These are phyloP conservation scores for Nannochloris sp. DNA, from an alignment of 139 green algal species.

Conservation along the genomic window DNA sequence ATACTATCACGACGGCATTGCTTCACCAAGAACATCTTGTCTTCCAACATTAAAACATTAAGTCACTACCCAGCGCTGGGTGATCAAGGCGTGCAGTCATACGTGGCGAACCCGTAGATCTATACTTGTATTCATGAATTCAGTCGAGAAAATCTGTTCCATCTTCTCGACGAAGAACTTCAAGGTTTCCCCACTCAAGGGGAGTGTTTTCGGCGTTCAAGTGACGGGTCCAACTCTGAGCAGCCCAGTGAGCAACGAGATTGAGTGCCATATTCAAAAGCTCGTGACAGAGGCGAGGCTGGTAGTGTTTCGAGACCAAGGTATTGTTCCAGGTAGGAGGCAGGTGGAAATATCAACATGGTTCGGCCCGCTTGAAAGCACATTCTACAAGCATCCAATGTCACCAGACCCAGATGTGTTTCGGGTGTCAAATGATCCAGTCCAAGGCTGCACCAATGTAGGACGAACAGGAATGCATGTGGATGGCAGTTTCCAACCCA, in stretches of 20 bases:
- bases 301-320: slow-evolving; percentile 39
- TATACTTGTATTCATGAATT: too few species aligned
- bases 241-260: background rate
- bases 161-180: too few species aligned
- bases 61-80: too few species aligned
- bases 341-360: slow-evolving; percentile 39
- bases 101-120: too few species aligned
- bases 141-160: too few species aligned
- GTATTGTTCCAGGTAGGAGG: slow-evolving; percentile 22
- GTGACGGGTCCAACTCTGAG: too few species aligned
- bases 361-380: slow-evolving; percentile 37
- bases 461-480: slow-evolving; percentile 46
- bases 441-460: slow-evolving; percentile 41
- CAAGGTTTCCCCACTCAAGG: too few species aligned
- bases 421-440: slow-evolving; percentile 33
- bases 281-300: slow-evolving; percentile 18
- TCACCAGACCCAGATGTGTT: slow-evolving; percentile 42
- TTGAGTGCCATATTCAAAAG: background rate
- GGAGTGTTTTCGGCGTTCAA: too few species aligned
- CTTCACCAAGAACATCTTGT: too few species aligned
- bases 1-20: too few species aligned
- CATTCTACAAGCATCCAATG: slow-evolving; percentile 40
- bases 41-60: too few species aligned
- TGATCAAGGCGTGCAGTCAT: too few species aligned
- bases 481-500: slow-evolving; percentile 34